Conservation (phyloP, 2,329 filamentous ascomycete genomes). For the Ascocoryne sarcoides region DNA sequence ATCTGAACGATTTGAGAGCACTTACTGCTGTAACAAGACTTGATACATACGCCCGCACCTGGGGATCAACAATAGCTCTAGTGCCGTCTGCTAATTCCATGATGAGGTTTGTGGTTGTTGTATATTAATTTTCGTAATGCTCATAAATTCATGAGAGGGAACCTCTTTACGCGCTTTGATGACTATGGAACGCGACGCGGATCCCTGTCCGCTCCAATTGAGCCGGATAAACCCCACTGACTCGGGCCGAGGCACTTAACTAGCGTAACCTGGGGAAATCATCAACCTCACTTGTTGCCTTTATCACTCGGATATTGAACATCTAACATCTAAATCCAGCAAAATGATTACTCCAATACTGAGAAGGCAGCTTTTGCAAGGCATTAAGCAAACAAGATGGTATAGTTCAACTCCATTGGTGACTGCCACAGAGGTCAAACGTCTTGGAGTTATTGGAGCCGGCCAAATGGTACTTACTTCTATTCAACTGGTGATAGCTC, state of each 20-base stretch:
- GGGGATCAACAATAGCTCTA: conserved; percentile 68
- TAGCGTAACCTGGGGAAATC: no score
- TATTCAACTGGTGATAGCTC: background rate
- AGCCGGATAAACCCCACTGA: no score
- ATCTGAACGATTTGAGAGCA: conserved; percentile 5
- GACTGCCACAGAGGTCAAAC: conserved; percentile 66
- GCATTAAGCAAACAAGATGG: conserved; percentile 31
- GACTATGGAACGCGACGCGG: conserved; percentile 8
- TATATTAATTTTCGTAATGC: background rate
- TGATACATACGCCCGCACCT: conserved; percentile 87
- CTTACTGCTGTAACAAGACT: conserved; percentile 77
- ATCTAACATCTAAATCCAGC: conserved; percentile 1
- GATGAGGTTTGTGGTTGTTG: conserved; percentile 10
- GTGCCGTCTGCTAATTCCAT: conserved; percentile 48
- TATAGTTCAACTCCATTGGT: conserved; percentile 63
- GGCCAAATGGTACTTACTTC: conserved; percentile 73
- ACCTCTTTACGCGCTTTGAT: conserved; percentile 6
- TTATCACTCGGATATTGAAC: conserved; percentile 3
- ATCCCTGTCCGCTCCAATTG: conserved; percentile 10
- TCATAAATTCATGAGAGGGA: conserved; percentile 1
- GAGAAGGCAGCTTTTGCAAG: conserved; percentile 18
- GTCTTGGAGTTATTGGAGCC: conserved; percentile 83
- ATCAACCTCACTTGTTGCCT: no score
- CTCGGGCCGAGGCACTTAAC: no score
- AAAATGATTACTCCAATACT: conserved; percentile 25